Conservation (phyloP, 176 grass and related monocot species). For the Zoysia pacifica region DNA sequence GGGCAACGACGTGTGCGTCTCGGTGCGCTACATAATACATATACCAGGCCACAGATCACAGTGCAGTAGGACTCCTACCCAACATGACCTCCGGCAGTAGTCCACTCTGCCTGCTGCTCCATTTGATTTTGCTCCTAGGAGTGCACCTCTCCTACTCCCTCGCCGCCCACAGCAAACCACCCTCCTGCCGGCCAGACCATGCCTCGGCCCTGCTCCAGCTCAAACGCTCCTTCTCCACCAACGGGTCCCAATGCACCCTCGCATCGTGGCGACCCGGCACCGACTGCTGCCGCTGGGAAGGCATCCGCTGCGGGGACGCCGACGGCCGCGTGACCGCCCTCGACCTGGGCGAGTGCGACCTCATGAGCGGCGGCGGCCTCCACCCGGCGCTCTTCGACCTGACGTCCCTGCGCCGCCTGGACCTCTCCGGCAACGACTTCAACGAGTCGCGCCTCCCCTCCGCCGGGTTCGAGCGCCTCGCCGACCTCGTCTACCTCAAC, state of each 20-base stretch:
- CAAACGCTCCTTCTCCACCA: too few relatives aligned
- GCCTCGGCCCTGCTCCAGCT: too few relatives aligned
- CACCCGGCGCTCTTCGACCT: slow-evolving; percentile 41
- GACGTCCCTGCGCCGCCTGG: slow-evolving; percentile 40
- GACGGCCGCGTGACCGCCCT: slow-evolving; percentile 42
- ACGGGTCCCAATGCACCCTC: too few relatives aligned
- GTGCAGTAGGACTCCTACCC: too few relatives aligned
- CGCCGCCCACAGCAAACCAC: not conserved
- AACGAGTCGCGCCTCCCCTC: slow-evolving; percentile 8
- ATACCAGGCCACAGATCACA: too few relatives aligned
- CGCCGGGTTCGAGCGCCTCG: slow-evolving; percentile 41
- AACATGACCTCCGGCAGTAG: too few relatives aligned
- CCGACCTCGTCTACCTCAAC: slow-evolving; percentile 55
- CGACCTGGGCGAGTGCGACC: slow-evolving; percentile 21
- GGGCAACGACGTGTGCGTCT: too few relatives aligned
- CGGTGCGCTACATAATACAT: too few relatives aligned
- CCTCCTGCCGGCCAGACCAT: not conserved
- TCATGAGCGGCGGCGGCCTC: slow-evolving; percentile 10
- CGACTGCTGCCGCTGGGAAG: not conserved
- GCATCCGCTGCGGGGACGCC: not conserved
- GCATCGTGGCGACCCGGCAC: too few relatives aligned
- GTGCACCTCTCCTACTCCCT: not conserved
- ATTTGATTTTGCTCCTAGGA: not conserved
- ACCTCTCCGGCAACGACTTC: slow-evolving; percentile 42
- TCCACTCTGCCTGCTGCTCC: not conserved